Evolutionary conservation across 1,284 basidiomycete species (phyloP), one percentile per base, ranked within the genome.

Genomic region (Tylopilus sp.): DNA sequence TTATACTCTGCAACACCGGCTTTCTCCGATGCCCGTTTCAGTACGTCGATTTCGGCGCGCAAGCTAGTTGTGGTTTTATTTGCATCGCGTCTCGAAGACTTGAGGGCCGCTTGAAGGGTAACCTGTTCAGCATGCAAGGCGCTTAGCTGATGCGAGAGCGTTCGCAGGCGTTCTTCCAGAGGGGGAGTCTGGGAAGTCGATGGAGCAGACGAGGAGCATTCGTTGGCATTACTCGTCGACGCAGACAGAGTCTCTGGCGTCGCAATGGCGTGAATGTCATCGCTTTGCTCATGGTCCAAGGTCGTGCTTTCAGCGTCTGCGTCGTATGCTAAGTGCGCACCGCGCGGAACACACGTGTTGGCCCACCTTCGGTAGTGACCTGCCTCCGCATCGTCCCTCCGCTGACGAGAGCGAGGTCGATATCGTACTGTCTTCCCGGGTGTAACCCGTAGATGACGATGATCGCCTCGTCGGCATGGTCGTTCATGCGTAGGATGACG

Each of bases 381-480:
- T 84, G 83, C 44, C 72, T 74, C 38, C 78, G 71, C 31, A 80
- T 71, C 54, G 79, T 73, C 19, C 75, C 80, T 11, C 75, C 77
- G n/a, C 82, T 81, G 7, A 84, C 79, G 19, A 91, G 72, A 0
- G 76, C 83, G 5, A 92, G 70, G 59, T 89, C 85, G 51, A 92
- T 81, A 57, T 89, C 86, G 56, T 92, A 91, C 59, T 86, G 84
- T 46, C 84, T 74, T 3, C 86, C 84, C 10, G 89, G 89, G 74
- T 88, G 79, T 34, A 92, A 75, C 3, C 86, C 86, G 52, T 87
- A 89, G 26, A 91, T 77, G 55, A 91, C 85, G 45, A 91, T 86
- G 46, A 90, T 77, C 0, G 85, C 88, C 60, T 91, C 87, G 55
- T 89, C 87, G 0, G 75, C 73, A 43, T 82, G 78, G 38, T 90